Evolutionary conservation across 2,329 filamentous ascomycete species (phyloP), one percentile per base, ranked within the genome.

Genomic region (Harringtonia lauricola): DNA sequence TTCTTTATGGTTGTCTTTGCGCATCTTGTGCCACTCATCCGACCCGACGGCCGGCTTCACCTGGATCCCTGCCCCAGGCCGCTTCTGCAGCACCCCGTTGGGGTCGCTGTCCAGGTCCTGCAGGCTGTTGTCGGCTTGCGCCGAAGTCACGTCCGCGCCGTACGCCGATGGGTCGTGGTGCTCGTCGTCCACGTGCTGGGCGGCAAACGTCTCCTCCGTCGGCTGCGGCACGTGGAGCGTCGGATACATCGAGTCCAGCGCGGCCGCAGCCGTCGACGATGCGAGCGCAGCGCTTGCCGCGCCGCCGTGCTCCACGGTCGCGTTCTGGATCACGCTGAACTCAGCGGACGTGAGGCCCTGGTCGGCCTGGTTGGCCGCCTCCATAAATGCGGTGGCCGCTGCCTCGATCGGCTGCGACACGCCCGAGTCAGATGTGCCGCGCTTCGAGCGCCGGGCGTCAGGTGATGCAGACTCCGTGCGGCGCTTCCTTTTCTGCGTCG

Each of bases 1-100:
- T 73, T 96, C 90, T 76, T 98, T 98, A 67, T 98, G 92, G 52
- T 96, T 98, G 57, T 96, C 90, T 60, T 94, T 92, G 49, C 92
- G 80, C 55, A 94, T 81, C 62, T 94, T 94, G 62, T 98, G 92
- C 92, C 92, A 98, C 63, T 96, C 90, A 43, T 94, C 87, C 2
- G 88, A 92, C 3, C 92, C 92, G n/a, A 96, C 92, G 8, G 82
- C 78, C 8, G 89, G 89, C 63, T 95, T 96, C 46, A 59, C 50
- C 22, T 56, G 60, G 49, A 48, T 45, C 50, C 46, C 44, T 1
- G 48, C 31, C 14, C 28, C 33, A 13, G 50, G 42, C 19, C 50
- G 48, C 47, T 50, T 50, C 12, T 22, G 33, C 31, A 36, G 19
- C 14, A 48, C 31, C 42, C 49, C 45, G 29, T 49, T 53, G 39